These are phyloP conservation scores for Mortierella sp. DNA, from an alignment of 371 early-diverging fungal genomes.

Conservation along the genomic window DNA sequence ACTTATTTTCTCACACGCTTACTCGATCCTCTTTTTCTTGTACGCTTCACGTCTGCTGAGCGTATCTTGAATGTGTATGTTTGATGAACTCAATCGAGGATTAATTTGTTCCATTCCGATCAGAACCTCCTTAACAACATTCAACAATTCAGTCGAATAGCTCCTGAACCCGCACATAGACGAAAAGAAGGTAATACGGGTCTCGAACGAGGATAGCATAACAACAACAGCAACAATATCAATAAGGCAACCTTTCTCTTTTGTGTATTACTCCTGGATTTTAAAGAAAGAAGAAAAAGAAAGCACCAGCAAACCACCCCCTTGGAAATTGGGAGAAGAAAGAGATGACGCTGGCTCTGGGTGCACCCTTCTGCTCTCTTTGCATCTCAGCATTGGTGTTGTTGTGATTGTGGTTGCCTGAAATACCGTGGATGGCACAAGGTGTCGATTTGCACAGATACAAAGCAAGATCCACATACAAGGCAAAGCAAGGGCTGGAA, in stretches of 20 bases:
- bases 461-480: neutral
- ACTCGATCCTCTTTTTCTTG: neutral
- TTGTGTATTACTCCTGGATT: neutral
- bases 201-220: neutral
- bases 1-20: neutral
- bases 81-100: neutral
- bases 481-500: neutral
- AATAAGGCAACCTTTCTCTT: neutral
- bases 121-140: neutral
- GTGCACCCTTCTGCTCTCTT: neutral
- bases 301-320: constrained; percentile 1
- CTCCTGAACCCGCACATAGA: neutral
- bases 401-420: neutral
- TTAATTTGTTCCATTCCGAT: neutral
- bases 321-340: neutral
- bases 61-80: neutral
- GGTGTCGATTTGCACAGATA: too few species aligned
- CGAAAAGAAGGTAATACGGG: neutral
- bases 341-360: constrained; percentile 7
- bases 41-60: neutral
- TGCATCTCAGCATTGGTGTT: neutral
- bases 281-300: neutral
- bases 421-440: neutral
- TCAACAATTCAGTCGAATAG: too few species aligned
- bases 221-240: neutral